A percentile compares a stretch with the other conserved stretches of the same genome.
phyloP scores from a whole-genome alignment of 2,329 filamentous ascomycete species.

The Monilinia polystroma region DNA sequence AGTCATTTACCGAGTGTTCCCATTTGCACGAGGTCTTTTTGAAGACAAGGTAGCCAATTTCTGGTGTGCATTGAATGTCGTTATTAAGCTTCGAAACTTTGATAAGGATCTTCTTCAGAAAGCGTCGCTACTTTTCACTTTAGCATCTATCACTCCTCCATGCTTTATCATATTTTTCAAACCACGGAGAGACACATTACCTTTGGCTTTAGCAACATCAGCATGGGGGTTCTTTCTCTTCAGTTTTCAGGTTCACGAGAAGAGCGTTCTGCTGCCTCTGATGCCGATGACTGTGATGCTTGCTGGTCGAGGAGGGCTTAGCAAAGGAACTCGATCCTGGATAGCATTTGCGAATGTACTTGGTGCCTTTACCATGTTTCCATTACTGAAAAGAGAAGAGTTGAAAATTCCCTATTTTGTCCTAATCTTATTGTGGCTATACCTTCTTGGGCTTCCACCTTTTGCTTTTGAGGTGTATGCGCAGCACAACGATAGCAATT shows the following conservation, averaged over 20 bases:
- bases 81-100: slow-evolving; percentile 81
- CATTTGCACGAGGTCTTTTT: slow-evolving; percentile 91
- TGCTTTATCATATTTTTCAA: slow-evolving; percentile 77
- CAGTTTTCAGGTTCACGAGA: slow-evolving; percentile 97
- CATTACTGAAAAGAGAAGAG: slow-evolving; percentile 81
- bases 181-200: slow-evolving; percentile 74
- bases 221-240: slow-evolving; percentile 98
- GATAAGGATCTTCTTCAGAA: slow-evolving; percentile 70
- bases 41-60: slow-evolving; percentile 99
- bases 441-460: slow-evolving; percentile 83
- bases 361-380: slow-evolving; percentile 91
- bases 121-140: slow-evolving; percentile 70
- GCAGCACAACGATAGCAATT: slow-evolving; percentile 48
- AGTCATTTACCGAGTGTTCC: slow-evolving; percentile 88
- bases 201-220: slow-evolving; percentile 75
- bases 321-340: slow-evolving; percentile 78
- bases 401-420: slow-evolving; percentile 82
- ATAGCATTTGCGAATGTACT: slow-evolving; percentile 93
- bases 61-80: slow-evolving; percentile 89
- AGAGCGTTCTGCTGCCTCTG: slow-evolving; percentile 88
- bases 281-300: slow-evolving; percentile 91
- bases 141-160: slow-evolving; percentile 73
- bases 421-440: slow-evolving; percentile 84
- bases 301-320: slow-evolving; percentile 73
- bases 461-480: slow-evolving; percentile 69